Base-by-base conservation (phyloP, 2,329 filamentous ascomycete species). In the Penicillium sclerotiorum region DNA sequence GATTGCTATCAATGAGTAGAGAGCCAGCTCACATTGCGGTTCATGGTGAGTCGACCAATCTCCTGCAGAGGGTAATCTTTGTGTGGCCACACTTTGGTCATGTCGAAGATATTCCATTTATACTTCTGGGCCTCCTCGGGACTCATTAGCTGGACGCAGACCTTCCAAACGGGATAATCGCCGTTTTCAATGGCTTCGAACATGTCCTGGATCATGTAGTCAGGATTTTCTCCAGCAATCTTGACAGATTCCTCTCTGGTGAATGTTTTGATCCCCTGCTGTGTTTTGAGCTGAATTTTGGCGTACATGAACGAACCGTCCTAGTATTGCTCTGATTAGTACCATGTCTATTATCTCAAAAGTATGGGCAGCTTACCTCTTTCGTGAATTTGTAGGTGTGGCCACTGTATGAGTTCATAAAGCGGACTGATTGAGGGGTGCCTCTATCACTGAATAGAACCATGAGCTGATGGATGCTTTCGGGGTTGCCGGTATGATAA, bases 61-160 rank as follows among this genome's bases (percentile, higher is more conserved):
- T 90, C 87, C 17, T 86, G 80, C 18, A 92, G 76, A 0, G 89
- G 89, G 0, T 89, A 76, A 0, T 84, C 71, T 9, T 90, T 85
- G 65, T 93, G 87, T 0, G 89, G 87, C 88, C 88, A 93, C 8
- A 92, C 70, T 72, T 93, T 93, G 46, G 89, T 94, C 3, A 89
- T 85, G 59, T 94, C 89, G 5, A 94, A 81, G 35, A 93, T 86
- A 61, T 94, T 89, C 57, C 91, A 91, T 5, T 90, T 87, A 52
- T 91, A 94, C 9, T 87, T 82, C 54, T 92, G 78, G 64, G 90
- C 84, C 35, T 84, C 78, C 3, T 76, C 77, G 55, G 92, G 88
- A 0, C 85, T 80, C 35, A 93, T 81, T 6, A 85, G 77, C 64
- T 93, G 89, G 12, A 94, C 86, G 40, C 86, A 88, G 50, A 93